Conservation (phyloP, 768 basidiomycete species). For the Suillus tomentosus region DNA sequence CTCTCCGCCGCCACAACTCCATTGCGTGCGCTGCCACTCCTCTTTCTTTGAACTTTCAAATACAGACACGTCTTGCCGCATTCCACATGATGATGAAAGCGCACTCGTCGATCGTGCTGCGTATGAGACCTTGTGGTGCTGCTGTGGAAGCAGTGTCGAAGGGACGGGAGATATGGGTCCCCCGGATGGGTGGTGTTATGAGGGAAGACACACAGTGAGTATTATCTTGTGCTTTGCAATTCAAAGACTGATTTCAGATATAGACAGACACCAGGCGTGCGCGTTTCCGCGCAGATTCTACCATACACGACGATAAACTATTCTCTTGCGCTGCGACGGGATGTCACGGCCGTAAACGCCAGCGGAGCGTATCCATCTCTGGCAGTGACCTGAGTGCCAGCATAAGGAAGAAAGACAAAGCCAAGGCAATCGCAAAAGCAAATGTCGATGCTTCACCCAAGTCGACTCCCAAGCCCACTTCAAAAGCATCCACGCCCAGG, state of each 20-base stretch:
- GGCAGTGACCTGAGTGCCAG: slow-evolving; percentile 21
- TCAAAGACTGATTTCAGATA: background rate
- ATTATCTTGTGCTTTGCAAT: slow-evolving; percentile 4
- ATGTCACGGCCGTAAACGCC: slow-evolving; percentile 47
- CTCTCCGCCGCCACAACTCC: slow-evolving; percentile 64
- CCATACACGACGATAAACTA: slow-evolving; percentile 64
- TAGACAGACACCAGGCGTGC: slow-evolving; percentile 77
- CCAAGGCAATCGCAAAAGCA: slow-evolving; percentile 5
- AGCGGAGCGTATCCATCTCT: slow-evolving; percentile 27
- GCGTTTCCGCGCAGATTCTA: slow-evolving; percentile 77
- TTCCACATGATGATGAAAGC: slow-evolving; percentile 81
- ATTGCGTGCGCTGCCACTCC: slow-evolving; percentile 77
- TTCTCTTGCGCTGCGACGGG: slow-evolving; percentile 55
- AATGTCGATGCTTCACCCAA: slow-evolving; percentile 13
- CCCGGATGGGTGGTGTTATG: slow-evolving; percentile 87
- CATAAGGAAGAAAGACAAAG: slow-evolving; percentile 17
- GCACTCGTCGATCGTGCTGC: slow-evolving; percentile 68
- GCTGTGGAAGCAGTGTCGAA: slow-evolving; percentile 71
- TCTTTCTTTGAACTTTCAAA: slow-evolving; percentile 74
- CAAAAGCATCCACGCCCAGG: slow-evolving; percentile 17
- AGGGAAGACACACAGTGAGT: slow-evolving; percentile 71
- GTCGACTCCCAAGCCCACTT: slow-evolving; percentile 15
- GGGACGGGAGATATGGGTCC: slow-evolving; percentile 83
- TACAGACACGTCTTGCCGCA: slow-evolving; percentile 64
- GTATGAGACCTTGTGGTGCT: slow-evolving; percentile 66